Evolutionary conservation across 148 eudicot genomes (phyloP), one percentile per base, ranked within the genome.

Genomic region (Rhododendron simsii): DNA sequence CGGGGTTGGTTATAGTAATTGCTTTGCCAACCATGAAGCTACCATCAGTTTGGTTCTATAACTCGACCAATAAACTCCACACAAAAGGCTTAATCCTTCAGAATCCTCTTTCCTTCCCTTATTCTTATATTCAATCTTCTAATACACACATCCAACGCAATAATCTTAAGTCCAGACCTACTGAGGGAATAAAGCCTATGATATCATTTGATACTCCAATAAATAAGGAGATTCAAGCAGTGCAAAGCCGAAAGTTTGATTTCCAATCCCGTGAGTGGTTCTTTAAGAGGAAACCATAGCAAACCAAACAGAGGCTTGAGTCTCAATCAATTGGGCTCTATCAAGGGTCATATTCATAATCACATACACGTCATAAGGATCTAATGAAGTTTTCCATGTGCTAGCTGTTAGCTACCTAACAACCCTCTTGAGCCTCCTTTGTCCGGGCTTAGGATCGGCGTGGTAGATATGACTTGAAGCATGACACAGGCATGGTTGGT

Each of bases 151-250:
- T 67, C 74, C 33, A 26, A 26, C 74, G 28, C 33, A 67, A 67
- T 67, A 26, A 26, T 65, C 65, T 59, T 59, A 59, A 7, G 23
- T 59, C 76, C 76, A 71, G 2, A 71, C 5, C 7, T 30, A 71
- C 2, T 47, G 8, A 47, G 16, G 57, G 55, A 45, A 78, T 23
- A 5, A 41, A 78, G 81, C 81, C 16, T 14, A 23, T 16, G 7
- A 23, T 78, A 47, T 76, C 45, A 6, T 74, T 74, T 77, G 13
- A 77, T 7, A 41, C 6, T 15, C n/a, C 50, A 77, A 41, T 23
- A 47, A 78, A 45, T n/a, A 78, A 78, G 81, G 81, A 45, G 30
- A 45, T 44, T 18, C 81, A 47, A 47, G 81, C 53, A n/a, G 81
- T 45, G 35, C 82, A 80, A 48, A 80, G 39, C 20, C 16, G 39